Evolutionary conservation across 2,329 filamentous ascomycete genomes (phyloP), one percentile per base, ranked within the genome.

Genomic region (Fusarium udum): DNA sequence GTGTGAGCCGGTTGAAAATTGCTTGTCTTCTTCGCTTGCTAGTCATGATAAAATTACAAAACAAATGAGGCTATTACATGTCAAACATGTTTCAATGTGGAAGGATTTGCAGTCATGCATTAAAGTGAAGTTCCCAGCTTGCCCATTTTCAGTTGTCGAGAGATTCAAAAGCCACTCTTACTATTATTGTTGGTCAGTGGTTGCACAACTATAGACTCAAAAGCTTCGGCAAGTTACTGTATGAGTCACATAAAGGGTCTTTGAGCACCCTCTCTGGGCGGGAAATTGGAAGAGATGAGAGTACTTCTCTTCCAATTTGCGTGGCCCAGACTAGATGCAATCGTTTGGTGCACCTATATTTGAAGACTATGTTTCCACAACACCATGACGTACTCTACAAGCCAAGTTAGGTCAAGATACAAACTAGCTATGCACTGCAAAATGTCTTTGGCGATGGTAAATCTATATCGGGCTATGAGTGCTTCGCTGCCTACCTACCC

Each of bases 61-160:
- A n/a, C 1, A 22, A 28, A 18, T 15, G 11, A 28, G 20, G 6
- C 2, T 16, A 18, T 39, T n/a, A 13, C 7, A 40, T 28, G 14
- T 7, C 3, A 10, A 2, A 10, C 14, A 4, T 10, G 4, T 7
- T n/a, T 28, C 11, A 28, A 18, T 20, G 3, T 26, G 15, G 18
- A 26, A 36, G 31, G 3, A 36, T 13, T 26, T 26, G 6, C 7
- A 13, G 18, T 26, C 7, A 52, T 36, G n/a, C 18, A 26, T 12
- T 8, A 3, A 36, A 34, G 31, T 20, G 12, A 26, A 20, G 4
- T 24, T 20, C 24, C 31, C 31, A 18, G 48, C 31, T 51, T 51
- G n/a, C 31, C 48, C n/a, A n/a, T 51, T 34, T 24, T 12, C 16
- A 34, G 49, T 26, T 26, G 13, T 36, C n/a, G 7, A 20, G 31